A percentile compares a stretch with the other conserved stretches of the same genome.
These are phyloP conservation scores for Penicillium sp. DNA, from an alignment of 2,329 filamentous ascomycete genomes.

Conservation along the genomic window DNA sequence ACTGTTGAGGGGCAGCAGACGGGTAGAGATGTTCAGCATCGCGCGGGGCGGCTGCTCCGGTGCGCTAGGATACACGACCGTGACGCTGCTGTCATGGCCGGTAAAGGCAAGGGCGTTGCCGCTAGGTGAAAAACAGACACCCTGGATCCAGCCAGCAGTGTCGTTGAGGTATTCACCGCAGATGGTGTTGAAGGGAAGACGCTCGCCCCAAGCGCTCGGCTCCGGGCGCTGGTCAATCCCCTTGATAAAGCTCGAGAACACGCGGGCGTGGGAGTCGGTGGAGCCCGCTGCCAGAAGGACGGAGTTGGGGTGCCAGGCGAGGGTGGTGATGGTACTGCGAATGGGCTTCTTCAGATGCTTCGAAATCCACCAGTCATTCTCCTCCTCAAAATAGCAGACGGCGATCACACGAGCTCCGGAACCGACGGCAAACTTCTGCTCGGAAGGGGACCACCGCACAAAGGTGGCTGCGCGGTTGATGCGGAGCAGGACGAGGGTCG, in stretches of 20 bases:
- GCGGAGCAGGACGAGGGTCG: slow-evolving; percentile 91
- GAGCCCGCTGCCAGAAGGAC: slow-evolving; percentile 92
- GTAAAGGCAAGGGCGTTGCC: slow-evolving; percentile 93
- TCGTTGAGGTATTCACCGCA: slow-evolving; percentile 97
- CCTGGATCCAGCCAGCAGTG: slow-evolving; percentile 95
- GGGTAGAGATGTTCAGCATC: slow-evolving; percentile 86
- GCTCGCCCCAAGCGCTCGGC: slow-evolving; percentile 88
- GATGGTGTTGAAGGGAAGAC: slow-evolving; percentile 96
- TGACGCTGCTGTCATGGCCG: slow-evolving; percentile 94
- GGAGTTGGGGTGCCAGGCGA: slow-evolving; percentile 97
- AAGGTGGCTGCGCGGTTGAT: slow-evolving; percentile 97
- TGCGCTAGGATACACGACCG: slow-evolving; percentile 89
- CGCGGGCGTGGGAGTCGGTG: slow-evolving; percentile 94
- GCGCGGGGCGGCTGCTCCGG: slow-evolving; percentile 88
- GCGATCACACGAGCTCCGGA: slow-evolving; percentile 95
- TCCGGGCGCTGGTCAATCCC: slow-evolving; percentile 85
- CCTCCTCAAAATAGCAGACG: slow-evolving; percentile 97
- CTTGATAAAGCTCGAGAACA: slow-evolving; percentile 96
- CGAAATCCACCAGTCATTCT: slow-evolving; percentile 99
- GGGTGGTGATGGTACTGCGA: slow-evolving; percentile 90
- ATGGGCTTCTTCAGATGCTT: slow-evolving; percentile 99
- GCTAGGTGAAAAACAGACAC: slow-evolving; percentile 87
- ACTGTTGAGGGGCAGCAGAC: slow-evolving; percentile 88
- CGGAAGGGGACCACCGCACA: slow-evolving; percentile 94
- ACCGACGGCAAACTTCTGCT: slow-evolving; percentile 96